Conservation (phyloP, 805 yeast species). For the Candida patagonica region DNA sequence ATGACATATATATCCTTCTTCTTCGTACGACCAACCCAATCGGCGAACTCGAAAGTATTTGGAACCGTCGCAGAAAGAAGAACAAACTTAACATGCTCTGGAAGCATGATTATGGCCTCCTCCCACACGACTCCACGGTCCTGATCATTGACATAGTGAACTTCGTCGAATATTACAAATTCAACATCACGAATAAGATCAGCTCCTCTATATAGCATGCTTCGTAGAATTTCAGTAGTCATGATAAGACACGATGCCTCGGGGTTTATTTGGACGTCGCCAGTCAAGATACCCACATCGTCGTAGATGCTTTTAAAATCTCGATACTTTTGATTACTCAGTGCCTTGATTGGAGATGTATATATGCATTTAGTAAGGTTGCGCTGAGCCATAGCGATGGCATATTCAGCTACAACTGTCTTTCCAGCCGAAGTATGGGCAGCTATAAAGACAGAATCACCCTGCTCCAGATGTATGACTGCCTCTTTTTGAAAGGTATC, state of each 20-base stretch:
- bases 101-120: slow-evolving; percentile 95
- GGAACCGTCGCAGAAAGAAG: slow-evolving; percentile 95
- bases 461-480: slow-evolving; percentile 89
- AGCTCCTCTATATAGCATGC: slow-evolving; percentile 95
- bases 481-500: slow-evolving; percentile 97
- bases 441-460: slow-evolving; percentile 97
- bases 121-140: slow-evolving; percentile 99
- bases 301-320: slow-evolving; percentile 75
- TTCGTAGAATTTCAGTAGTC: slow-evolving; percentile 94
- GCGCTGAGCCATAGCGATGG: slow-evolving; percentile 91
- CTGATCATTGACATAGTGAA: slow-evolving; percentile 93
- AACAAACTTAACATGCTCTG: slow-evolving; percentile 90
- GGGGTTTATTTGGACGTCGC: slow-evolving; percentile 95
- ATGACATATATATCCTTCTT: slow-evolving; percentile 93
- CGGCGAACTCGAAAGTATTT: slow-evolving; percentile 95
- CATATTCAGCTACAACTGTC: slow-evolving; percentile 96
- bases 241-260: slow-evolving; percentile 93
- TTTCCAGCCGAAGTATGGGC: slow-evolving; percentile 99
- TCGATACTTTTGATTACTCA: slow-evolving; percentile 82
- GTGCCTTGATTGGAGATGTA: slow-evolving; percentile 90
- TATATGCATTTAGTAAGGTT: slow-evolving; percentile 96
- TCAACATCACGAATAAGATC: slow-evolving; percentile 95
- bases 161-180: slow-evolving; percentile 95
- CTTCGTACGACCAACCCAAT: slow-evolving; percentile 97
- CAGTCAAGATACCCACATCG: slow-evolving; percentile 91